A percentile compares a stretch with the other conserved stretches of the same genome.
These are phyloP conservation scores for Rhizopus arrhizus DNA, from an alignment of 371 early-diverging fungal genomes.

Conservation along the genomic window DNA sequence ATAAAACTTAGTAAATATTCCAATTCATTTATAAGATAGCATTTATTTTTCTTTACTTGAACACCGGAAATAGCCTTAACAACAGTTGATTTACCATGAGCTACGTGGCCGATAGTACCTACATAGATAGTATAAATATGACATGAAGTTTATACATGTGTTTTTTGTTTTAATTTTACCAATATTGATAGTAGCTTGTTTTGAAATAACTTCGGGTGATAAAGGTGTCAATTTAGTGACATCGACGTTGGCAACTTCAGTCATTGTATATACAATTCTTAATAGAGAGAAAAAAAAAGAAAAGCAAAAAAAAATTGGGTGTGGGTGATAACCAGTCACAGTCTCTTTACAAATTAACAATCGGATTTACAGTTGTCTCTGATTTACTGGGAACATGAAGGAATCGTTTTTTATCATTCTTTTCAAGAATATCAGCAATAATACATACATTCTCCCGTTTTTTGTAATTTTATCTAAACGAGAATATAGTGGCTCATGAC, in stretches of 20 bases:
- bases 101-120: constrained; percentile 99
- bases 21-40: not conserved
- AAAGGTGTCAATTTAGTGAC: constrained; percentile 69
- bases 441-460: no score
- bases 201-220: constrained; percentile 92
- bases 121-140: constrained; percentile 2
- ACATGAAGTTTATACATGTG: not conserved
- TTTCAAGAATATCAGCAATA: no score
- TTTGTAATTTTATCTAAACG: no score
- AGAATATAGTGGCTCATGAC: no score
- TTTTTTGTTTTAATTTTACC: constrained; percentile 57
- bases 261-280: constrained; percentile 15
- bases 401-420: no score
- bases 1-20: constrained; percentile 3
- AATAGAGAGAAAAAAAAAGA: not conserved
- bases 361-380: no score
- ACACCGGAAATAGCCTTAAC: constrained; percentile 99
- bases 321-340: constrained; percentile 13
- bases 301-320: not conserved
- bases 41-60: constrained; percentile 58
- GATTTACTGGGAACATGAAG: no score
- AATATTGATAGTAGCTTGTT: constrained; percentile 99
- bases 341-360: not conserved
- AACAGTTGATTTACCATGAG: constrained; percentile 99
- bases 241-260: constrained; percentile 40